Conservation (phyloP, 2,329 filamentous ascomycete species). For the Didymella segeticola region DNA sequence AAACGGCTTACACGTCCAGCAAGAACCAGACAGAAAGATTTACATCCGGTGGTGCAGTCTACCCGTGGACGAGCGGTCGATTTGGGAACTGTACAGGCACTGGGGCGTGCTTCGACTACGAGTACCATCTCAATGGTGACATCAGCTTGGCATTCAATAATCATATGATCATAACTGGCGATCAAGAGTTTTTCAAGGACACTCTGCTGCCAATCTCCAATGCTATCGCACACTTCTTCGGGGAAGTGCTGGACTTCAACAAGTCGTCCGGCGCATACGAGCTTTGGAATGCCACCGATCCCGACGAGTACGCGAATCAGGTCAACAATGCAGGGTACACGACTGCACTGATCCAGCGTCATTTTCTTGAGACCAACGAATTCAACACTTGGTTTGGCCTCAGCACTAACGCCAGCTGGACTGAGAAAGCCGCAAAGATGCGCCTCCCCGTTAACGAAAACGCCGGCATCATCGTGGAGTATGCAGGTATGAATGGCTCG, state of each 20-base stretch:
- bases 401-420: constrained; percentile 64
- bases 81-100: constrained; percentile 71
- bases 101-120: constrained; percentile 71
- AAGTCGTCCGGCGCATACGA: constrained; percentile 46
- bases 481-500: constrained; percentile 69
- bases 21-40: constrained; percentile 66
- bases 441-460: constrained; percentile 59
- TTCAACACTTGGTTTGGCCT: constrained; percentile 64
- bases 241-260: constrained; percentile 66
- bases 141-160: constrained; percentile 69
- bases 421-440: constrained; percentile 63
- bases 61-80: constrained; percentile 71
- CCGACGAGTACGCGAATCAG: constrained; percentile 73
- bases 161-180: constrained; percentile 66
- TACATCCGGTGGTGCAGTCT: constrained; percentile 65
- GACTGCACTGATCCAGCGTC: constrained; percentile 66
- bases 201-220: constrained; percentile 69
- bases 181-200: constrained; percentile 62
- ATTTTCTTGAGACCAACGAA: constrained; percentile 62
- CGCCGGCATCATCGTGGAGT: constrained; percentile 69
- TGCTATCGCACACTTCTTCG: constrained; percentile 67
- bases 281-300: constrained; percentile 69
- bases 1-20: constrained; percentile 62
- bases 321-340: constrained; percentile 74
- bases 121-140: constrained; percentile 75